phyloP scores from a whole-genome alignment of 345 rosid genomes.

The Luvunga scandens region DNA sequence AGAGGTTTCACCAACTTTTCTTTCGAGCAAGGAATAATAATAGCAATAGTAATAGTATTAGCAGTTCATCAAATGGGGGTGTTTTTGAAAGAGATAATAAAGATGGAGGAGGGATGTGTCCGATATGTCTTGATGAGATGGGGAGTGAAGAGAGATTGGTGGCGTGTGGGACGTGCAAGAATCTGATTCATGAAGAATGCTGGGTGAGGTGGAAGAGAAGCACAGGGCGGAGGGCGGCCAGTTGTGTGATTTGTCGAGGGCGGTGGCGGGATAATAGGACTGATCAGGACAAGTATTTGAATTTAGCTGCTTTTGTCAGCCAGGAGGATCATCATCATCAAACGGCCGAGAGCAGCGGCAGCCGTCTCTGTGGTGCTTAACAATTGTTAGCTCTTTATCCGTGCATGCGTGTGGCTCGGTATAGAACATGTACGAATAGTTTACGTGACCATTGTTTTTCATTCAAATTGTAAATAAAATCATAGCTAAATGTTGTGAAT shows the following conservation, averaged over 20 bases:
- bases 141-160: slow-evolving; percentile 36
- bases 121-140: slow-evolving; percentile 75
- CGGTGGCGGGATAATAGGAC: slow-evolving; percentile 55
- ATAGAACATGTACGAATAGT: background rate
- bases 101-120: slow-evolving; percentile 51
- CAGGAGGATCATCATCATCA: slow-evolving; percentile 19
- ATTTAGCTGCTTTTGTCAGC: slow-evolving; percentile 56
- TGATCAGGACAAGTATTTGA: slow-evolving; percentile 46
- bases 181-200: slow-evolving; percentile 78
- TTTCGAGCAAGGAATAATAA: slow-evolving; percentile 15
- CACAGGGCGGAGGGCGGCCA: slow-evolving; percentile 61
- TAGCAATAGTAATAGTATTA: background rate
- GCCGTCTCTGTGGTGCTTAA: slow-evolving; percentile 17
- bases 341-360: background rate
- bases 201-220: slow-evolving; percentile 71
- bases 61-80: background rate
- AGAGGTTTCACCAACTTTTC: slow-evolving; percentile 62
- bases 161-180: slow-evolving; percentile 65
- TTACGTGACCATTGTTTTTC: background rate
- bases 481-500: background rate
- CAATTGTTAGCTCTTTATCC: background rate
- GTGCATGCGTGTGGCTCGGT: background rate
- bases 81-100: slow-evolving; percentile 11
- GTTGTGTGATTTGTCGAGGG: slow-evolving; percentile 77
- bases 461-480: background rate